Evolutionary conservation across 208 protist species (phyloP), one percentile per base, ranked within the genome.

Genomic region (Strigomonas culicis): DNA sequence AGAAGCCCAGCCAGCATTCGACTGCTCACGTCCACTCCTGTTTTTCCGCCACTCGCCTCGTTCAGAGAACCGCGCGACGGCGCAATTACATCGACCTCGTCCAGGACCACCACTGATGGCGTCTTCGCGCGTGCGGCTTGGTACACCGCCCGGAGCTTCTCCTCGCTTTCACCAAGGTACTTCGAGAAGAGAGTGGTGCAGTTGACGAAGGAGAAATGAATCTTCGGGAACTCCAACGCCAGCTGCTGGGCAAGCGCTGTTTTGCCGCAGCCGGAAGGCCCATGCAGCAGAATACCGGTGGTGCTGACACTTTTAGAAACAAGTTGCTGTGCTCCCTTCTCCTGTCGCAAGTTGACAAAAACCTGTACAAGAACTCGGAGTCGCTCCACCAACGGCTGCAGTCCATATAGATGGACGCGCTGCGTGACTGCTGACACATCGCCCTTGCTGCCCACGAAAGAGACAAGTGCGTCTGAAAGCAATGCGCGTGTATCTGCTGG

Each of bases 1-100:
- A 99, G 73, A 25, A 99, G 81, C 4, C 96, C 93, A 1, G 96
- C 97, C 15, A 99, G 74, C 70, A 99, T 97, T 31, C 97, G 86
- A 27, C 66, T 71, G 24, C 72, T 73, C 7, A 93, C 84, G 58
- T 91, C 77, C 10, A 92, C 55, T 19, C 74, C 70, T 6, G 57
- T 62, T 11, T 49, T 47, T 3, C 27, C n/a, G 32, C 57, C 61
- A 0, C 53, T 70, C 15, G 62, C 68, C 30, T 63, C 58, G 11
- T 47, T 59, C 24, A 53, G 73, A 27, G 63, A 43, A 24, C 59
- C 50, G 19, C 92, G 83, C 11, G 84, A 87, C 22, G 73, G 63
- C 10, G 85, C 88, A 51, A 95, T 86, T 34, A 84, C 78, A 46
- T 95, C 88, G 31, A 97, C 63, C 44, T 95, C 84, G 44, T 95